Evolutionary conservation across 1,284 basidiomycete genomes (phyloP).

Genomic region (Irpex lacteus): DNA sequence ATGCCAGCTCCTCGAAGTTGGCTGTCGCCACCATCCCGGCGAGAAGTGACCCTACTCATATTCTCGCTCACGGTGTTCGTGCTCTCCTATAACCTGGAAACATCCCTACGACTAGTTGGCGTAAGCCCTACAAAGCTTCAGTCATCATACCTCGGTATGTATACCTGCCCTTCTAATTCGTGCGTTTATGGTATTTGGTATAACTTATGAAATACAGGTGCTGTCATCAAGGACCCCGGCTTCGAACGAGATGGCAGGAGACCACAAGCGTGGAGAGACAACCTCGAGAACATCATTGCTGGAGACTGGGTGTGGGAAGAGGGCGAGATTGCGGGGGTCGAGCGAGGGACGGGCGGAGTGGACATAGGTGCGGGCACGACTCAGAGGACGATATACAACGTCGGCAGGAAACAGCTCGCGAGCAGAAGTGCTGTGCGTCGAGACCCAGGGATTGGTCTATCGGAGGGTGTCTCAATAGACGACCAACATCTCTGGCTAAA

Average conservation of each 20-base stretch:
- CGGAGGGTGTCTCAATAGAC: slow-evolving; percentile 36
- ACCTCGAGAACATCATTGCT: slow-evolving; percentile 56
- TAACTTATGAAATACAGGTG: slow-evolving; percentile 25
- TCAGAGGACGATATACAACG: slow-evolving; percentile 28
- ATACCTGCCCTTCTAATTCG: neutral
- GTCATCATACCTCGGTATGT: slow-evolving; percentile 24
- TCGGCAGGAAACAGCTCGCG: slow-evolving; percentile 28
- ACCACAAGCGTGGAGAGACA: slow-evolving; percentile 46
- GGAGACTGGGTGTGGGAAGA: slow-evolving; percentile 67
- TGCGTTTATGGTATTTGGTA: slow-evolving; percentile 27
- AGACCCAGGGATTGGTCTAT: slow-evolving; percentile 22
- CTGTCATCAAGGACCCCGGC: slow-evolving; percentile 33
- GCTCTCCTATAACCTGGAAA: slow-evolving; percentile 65
- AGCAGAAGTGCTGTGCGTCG: slow-evolving; percentile 26
- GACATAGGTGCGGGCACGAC: slow-evolving; percentile 15
- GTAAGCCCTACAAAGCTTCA: slow-evolving; percentile 34
- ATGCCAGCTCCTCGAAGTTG: slow-evolving; percentile 44
- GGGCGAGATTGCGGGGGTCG: slow-evolving; percentile 47
- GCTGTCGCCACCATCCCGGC: slow-evolving; percentile 56
- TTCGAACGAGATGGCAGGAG: slow-evolving; percentile 46
- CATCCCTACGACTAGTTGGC: slow-evolving; percentile 48
- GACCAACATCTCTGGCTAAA: slow-evolving; percentile 54
- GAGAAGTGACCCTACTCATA: slow-evolving; percentile 61
- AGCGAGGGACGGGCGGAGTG: slow-evolving; percentile 19
- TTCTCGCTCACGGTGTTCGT: slow-evolving; percentile 60